Evolutionary conservation across 768 basidiomycete species (phyloP).

Genomic region (Mycena chlorophos): DNA sequence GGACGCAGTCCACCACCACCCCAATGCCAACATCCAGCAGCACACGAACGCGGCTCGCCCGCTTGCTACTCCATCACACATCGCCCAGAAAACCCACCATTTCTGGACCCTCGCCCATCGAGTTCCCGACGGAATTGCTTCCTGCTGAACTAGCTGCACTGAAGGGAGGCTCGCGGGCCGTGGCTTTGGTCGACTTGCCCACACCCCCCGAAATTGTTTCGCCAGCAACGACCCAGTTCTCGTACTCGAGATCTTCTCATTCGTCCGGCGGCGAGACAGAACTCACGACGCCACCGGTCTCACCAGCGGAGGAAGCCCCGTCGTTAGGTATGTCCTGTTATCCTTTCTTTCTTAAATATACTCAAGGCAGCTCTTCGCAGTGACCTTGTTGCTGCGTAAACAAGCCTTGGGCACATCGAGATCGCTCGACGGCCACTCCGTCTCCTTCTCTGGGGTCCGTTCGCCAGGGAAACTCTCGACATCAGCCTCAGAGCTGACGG

Average conservation of each 20-base stretch:
- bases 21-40: neutral
- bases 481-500: neutral
- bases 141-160: slow-evolving; percentile 1
- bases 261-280: slow-evolving; percentile 5
- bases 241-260: neutral
- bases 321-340: neutral
- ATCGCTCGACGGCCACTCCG: neutral
- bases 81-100: slow-evolving; percentile 14
- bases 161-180: slow-evolving; percentile 2
- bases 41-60: slow-evolving; percentile 15
- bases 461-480: neutral
- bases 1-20: slow-evolving; percentile 1
- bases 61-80: slow-evolving; percentile 3
- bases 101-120: slow-evolving; percentile 9
- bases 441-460: neutral
- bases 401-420: neutral
- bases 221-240: neutral
- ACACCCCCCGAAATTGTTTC: neutral
- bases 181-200: slow-evolving; percentile 2
- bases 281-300: slow-evolving; percentile 8
- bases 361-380: neutral
- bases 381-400: neutral
- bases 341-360: neutral
- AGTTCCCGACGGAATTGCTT: slow-evolving; percentile 2
- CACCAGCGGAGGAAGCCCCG: neutral